Evolutionary conservation across 352 stramenopile species (phyloP).

Genomic region (Phytopythium mirpurense): DNA sequence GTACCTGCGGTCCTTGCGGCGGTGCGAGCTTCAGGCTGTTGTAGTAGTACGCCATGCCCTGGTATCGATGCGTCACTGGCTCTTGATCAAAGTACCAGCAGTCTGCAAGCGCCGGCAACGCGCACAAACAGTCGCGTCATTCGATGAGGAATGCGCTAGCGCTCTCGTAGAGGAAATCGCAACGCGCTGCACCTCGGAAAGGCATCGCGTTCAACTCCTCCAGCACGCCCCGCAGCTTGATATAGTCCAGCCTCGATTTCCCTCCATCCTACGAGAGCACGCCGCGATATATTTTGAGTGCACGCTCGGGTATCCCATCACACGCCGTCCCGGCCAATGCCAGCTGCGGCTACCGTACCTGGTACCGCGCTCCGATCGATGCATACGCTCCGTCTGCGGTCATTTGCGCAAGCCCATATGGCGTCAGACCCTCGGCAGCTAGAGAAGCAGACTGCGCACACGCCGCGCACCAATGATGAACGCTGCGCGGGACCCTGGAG

Average conservation of each 20-base stretch:
- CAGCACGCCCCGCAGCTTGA: slow-evolving; percentile 57
- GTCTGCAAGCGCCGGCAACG: slow-evolving; percentile 33
- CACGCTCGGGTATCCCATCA: no score
- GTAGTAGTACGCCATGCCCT: slow-evolving; percentile 35
- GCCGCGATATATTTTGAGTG: no score
- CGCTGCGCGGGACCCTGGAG: slow-evolving; percentile 35
- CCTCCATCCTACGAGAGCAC: slow-evolving; percentile 23
- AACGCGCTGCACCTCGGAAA: slow-evolving; percentile 39
- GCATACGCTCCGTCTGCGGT: slow-evolving; percentile 63
- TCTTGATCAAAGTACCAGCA: slow-evolving; percentile 88
- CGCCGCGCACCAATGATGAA: slow-evolving; percentile 56
- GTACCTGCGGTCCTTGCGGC: slow-evolving; percentile 70
- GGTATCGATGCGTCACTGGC: slow-evolving; percentile 32
- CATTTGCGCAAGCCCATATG: not conserved
- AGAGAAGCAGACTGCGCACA: not conserved
- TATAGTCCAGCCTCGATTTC: slow-evolving; percentile 67
- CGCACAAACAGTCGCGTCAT: not conserved
- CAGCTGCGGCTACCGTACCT: not conserved
- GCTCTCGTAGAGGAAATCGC: no score
- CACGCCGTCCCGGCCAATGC: not conserved
- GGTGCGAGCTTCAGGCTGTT: slow-evolving; percentile 65
- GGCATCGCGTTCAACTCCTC: slow-evolving; percentile 35
- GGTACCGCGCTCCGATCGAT: slow-evolving; percentile 41
- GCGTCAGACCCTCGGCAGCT: slow-evolving; percentile 4
- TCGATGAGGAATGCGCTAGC: no score